A percentile compares a stretch with the other conserved stretches of the same genome.
Conservation (phyloP, 1,139 yeast genomes). For the Keqinozyma sinolaborantium region DNA sequence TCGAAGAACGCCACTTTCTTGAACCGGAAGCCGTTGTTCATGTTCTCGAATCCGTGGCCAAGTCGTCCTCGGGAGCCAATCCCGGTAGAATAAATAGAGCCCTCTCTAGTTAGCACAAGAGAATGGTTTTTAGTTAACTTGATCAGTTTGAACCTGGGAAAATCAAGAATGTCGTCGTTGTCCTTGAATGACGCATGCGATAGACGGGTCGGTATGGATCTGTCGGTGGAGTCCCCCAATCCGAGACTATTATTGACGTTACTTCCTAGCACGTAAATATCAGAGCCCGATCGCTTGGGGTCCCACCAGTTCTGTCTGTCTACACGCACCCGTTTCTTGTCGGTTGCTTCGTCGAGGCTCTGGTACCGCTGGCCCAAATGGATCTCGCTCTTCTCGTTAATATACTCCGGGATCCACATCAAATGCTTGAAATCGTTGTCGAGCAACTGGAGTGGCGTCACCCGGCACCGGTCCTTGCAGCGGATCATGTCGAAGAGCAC, state of each 20-base stretch:
- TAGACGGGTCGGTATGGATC: conserved; percentile 33
- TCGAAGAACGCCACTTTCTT: conserved; percentile 27
- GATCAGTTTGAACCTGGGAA: conserved; percentile 43
- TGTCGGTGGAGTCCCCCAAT: conserved; percentile 62
- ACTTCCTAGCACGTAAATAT: conserved; percentile 61
- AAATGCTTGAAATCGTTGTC: conserved; percentile 40
- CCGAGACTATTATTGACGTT: conserved; percentile 67
- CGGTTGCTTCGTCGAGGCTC: conserved; percentile 4
- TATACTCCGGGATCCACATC: conserved; percentile 42
- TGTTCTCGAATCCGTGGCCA: conserved; percentile 48
- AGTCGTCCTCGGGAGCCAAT: conserved; percentile 69
- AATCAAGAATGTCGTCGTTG: conserved; percentile 9
- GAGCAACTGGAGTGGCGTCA: conserved; percentile 60
- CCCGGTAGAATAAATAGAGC: conserved; percentile 60
- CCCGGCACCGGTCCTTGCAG: conserved; percentile 64
- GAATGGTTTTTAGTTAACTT: conserved; percentile 67
- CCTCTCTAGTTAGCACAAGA: conserved; percentile 52
- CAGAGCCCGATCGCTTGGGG: conserved; percentile 52
- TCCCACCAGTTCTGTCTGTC: conserved; percentile 27
- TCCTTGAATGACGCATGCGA: conserved; percentile 19
- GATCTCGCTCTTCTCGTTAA: conserved; percentile 28
- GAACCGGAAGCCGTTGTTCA: conserved; percentile 34
- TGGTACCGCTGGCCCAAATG: conserved; percentile 21
- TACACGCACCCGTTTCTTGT: conserved; percentile 1
- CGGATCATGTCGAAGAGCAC: conserved; percentile 38